A percentile compares a stretch with the other conserved stretches of the same genome.
These are phyloP conservation scores for Albifimbria verrucaria DNA, from an alignment of 2,329 filamentous ascomycete genomes.

Conservation along the genomic window DNA sequence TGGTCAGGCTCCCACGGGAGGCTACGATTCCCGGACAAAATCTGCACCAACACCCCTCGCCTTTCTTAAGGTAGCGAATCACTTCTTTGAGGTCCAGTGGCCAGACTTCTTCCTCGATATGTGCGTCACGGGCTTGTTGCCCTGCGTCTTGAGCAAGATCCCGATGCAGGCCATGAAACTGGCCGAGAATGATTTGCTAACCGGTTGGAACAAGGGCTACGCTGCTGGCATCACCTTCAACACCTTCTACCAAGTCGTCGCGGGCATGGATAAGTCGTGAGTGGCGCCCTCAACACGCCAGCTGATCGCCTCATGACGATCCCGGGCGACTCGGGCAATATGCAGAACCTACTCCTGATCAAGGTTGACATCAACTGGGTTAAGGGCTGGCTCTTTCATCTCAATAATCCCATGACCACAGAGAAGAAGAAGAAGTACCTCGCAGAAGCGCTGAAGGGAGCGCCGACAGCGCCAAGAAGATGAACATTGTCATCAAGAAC, in stretches of 20 bases:
- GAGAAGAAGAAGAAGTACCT: slow-evolving; percentile 1
- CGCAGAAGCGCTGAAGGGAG: background rate
- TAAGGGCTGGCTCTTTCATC: background rate
- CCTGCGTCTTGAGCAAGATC: background rate
- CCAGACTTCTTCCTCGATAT: background rate
- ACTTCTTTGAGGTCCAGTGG: slow-evolving; percentile 1
- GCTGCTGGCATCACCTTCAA: background rate
- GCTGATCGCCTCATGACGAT: slow-evolving; percentile 1
- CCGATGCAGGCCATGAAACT: background rate
- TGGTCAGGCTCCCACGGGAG: background rate
- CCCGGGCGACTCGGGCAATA: background rate
- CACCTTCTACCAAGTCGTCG: background rate
- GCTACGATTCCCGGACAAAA: slow-evolving; percentile 1
- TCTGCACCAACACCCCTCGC: background rate
- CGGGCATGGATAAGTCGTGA: background rate
- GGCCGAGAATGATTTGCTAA: background rate
- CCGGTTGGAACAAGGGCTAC: slow-evolving; percentile 1
- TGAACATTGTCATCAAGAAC: background rate
- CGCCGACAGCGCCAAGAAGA: background rate
- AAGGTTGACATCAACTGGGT: slow-evolving; percentile 1
- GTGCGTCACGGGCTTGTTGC: slow-evolving; percentile 1
- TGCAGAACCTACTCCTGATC: background rate
- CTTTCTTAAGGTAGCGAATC: background rate
- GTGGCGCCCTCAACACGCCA: background rate
- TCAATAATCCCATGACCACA: background rate